These are phyloP conservation scores for Pleurotus platypus DNA, from an alignment of 768 basidiomycete species.

Conservation along the genomic window DNA sequence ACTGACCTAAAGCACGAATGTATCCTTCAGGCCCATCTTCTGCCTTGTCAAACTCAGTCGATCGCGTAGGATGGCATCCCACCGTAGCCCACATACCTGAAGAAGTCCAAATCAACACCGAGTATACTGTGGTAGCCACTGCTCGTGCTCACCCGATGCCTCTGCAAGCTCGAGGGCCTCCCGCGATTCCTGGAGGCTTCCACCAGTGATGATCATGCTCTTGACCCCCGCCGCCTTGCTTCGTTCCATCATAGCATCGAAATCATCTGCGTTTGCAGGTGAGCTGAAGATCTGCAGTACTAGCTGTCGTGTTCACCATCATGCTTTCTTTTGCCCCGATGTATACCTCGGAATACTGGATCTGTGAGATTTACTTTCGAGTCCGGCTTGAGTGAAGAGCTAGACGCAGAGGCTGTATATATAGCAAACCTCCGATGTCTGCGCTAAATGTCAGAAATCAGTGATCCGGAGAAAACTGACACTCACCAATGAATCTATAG, in stretches of 20 bases:
- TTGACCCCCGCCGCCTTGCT: conserved; percentile 57
- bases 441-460: background rate
- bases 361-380: conserved; percentile 37
- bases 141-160: conserved; percentile 39
- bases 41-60: conserved; percentile 60
- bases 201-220: conserved; percentile 76
- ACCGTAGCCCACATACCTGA: conserved; percentile 68
- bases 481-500: background rate
- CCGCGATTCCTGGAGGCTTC: conserved; percentile 60
- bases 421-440: conserved; percentile 9
- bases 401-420: too few relatives aligned
- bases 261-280: conserved; percentile 47
- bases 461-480: background rate
- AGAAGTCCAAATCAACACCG: background rate
- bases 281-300: background rate
- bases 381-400: background rate
- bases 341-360: conserved; percentile 49
- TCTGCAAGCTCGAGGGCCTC: conserved; percentile 60
- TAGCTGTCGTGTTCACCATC: conserved; percentile 29
- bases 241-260: conserved; percentile 53
- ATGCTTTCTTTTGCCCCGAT: conserved; percentile 48
- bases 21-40: conserved; percentile 58
- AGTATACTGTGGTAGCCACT: background rate
- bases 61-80: conserved; percentile 79
- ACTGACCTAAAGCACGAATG: conserved; percentile 49